These are phyloP conservation scores for Trametes coccinea DNA, from an alignment of 768 basidiomycete species.

Conservation along the genomic window DNA sequence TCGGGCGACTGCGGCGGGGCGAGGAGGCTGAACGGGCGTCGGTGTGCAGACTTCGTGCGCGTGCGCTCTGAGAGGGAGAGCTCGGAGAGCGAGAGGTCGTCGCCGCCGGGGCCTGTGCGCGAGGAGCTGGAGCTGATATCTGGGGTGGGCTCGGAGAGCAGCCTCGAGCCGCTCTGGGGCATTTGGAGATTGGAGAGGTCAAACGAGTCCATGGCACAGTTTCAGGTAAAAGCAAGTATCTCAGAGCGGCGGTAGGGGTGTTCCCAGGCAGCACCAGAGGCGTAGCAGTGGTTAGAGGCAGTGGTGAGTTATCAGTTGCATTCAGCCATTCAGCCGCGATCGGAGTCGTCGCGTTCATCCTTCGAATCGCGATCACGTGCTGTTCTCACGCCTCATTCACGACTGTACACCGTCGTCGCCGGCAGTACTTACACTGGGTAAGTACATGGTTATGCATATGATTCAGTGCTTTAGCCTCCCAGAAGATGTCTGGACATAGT, in stretches of 20 bases:
- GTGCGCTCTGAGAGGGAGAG: conserved; percentile 44
- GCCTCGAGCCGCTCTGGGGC: conserved; percentile 37
- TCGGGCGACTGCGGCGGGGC: conserved; percentile 26
- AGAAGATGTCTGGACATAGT: no score
- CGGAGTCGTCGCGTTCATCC: conserved; percentile 1
- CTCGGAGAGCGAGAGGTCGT: conserved; percentile 60
- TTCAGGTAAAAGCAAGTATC: neutral
- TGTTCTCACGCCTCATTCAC: neutral
- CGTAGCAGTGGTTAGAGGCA: no score
- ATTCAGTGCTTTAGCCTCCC: no score
- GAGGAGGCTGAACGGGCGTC: conserved; percentile 35
- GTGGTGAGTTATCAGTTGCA: no score
- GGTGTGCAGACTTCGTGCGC: conserved; percentile 9
- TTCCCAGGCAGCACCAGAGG: no score
- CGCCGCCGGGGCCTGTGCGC: conserved; percentile 44
- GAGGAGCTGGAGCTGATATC: conserved; percentile 28
- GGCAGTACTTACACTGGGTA: no score
- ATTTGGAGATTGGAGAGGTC: conserved; percentile 31
- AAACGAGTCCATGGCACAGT: conserved; percentile 33
- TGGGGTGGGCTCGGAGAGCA: conserved; percentile 49
- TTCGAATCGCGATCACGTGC: conserved; percentile 11
- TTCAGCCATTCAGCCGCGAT: neutral
- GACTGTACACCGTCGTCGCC: neutral
- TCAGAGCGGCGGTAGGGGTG: no score
- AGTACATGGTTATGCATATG: no score